Conservation (phyloP, 2,329 filamentous ascomycete genomes). For the Tetracladium maxilliforme region DNA sequence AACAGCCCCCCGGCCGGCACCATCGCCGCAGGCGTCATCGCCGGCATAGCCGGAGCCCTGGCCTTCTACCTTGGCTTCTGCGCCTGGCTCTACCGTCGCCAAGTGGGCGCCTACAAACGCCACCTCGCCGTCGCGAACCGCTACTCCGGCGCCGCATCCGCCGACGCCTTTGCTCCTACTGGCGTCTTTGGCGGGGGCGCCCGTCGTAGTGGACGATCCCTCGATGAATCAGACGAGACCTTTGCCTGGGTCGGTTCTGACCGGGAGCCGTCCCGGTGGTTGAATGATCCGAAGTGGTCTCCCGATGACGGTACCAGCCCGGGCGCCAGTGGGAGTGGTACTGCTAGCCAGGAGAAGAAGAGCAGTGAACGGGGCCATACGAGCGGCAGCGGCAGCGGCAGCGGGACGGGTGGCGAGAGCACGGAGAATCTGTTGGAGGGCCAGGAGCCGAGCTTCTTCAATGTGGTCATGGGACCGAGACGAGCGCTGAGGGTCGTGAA, state of each 20-base stretch:
- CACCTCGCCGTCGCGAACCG: constrained; percentile 54
- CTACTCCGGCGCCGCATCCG: too few species aligned
- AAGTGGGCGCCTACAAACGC: constrained; percentile 53
- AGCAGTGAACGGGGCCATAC: constrained; percentile 7
- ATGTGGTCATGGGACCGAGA: constrained; percentile 51
- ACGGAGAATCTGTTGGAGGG: constrained; percentile 43
- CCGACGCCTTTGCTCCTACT: too few species aligned
- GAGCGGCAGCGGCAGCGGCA: constrained; percentile 9
- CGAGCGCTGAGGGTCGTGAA: constrained; percentile 58
- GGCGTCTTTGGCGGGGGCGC: too few species aligned
- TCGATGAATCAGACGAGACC: too few species aligned
- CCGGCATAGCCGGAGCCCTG: constrained; percentile 46
- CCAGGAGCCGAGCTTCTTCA: constrained; percentile 58
- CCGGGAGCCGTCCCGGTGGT: too few species aligned
- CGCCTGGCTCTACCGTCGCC: constrained; percentile 58
- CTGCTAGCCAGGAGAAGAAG: too few species aligned
- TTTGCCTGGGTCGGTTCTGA: too few species aligned
- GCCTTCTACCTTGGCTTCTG: constrained; percentile 57
- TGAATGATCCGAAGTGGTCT: too few species aligned
- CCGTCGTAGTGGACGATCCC: too few species aligned
- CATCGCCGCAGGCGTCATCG: constrained; percentile 38
- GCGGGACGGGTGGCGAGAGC: too few species aligned
- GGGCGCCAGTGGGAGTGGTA: too few species aligned
- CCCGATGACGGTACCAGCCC: too few species aligned
- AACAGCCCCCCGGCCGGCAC: constrained; percentile 19